These are phyloP conservation scores for Boletellus ananiceps DNA, from an alignment of 768 basidiomycete genomes.

Conservation along the genomic window DNA sequence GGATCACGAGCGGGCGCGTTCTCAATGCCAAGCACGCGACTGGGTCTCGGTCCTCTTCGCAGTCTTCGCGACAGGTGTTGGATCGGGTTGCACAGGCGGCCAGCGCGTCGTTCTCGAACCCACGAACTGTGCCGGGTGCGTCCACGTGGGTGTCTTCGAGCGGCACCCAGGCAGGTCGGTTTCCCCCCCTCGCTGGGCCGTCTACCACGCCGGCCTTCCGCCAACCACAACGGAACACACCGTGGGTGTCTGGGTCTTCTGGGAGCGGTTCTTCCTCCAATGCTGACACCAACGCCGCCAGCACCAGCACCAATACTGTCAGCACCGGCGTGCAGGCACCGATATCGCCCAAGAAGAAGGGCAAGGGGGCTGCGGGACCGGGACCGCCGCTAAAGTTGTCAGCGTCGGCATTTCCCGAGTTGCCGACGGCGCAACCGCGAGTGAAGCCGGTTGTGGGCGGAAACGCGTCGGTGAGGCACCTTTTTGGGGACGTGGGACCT, in stretches of 20 bases:
- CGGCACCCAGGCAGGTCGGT: conserved; percentile 18
- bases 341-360: conserved; percentile 12
- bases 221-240: conserved; percentile 50
- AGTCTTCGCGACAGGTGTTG: conserved; percentile 67
- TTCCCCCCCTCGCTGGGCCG: conserved; percentile 27
- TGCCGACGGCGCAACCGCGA: conserved; percentile 47
- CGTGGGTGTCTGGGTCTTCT: conserved; percentile 46
- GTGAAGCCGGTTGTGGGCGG: conserved; percentile 50
- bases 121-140: conserved; percentile 18
- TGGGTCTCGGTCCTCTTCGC: conserved; percentile 49
- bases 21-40: conserved; percentile 80
- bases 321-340: neutral
- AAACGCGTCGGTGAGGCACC: conserved; percentile 63
- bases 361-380: neutral
- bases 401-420: conserved; percentile 60
- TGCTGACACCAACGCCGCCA: too few species aligned
- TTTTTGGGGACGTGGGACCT: conserved; percentile 36
- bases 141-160: conserved; percentile 28
- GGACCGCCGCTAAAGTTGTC: conserved; percentile 43
- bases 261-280: neutral
- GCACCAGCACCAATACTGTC: neutral
- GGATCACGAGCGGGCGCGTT: conserved; percentile 76
- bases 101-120: conserved; percentile 38
- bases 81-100: conserved; percentile 88
- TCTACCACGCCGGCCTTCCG: conserved; percentile 28